These are phyloP conservation scores for Aplosporella prunicola DNA, from an alignment of 2,329 filamentous ascomycete species.

Conservation along the genomic window DNA sequence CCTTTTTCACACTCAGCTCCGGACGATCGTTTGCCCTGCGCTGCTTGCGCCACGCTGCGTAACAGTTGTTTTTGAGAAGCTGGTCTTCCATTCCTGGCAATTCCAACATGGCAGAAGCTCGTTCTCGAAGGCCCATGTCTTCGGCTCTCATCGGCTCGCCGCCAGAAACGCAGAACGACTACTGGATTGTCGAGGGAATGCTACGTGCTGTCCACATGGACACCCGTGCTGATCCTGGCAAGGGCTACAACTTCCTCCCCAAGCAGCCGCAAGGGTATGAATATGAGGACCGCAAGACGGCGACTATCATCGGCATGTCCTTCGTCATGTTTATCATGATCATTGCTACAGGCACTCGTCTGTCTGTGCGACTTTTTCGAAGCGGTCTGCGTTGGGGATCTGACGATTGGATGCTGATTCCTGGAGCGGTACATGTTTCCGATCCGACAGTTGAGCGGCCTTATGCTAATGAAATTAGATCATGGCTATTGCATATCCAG, in stretches of 20 bases:
- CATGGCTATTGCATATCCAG: slow-evolving; percentile 20
- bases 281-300: slow-evolving; percentile 18
- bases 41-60: no score
- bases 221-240: slow-evolving; percentile 15
- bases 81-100: no score
- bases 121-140: no score
- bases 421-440: slow-evolving; percentile 23
- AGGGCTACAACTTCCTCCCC: slow-evolving; percentile 9
- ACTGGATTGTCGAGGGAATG: slow-evolving; percentile 21
- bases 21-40: no score
- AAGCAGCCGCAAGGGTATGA: slow-evolving; percentile 13
- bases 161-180: slow-evolving; percentile 20
- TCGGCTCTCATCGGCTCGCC: slow-evolving; percentile 16
- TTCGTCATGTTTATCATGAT: slow-evolving; percentile 22
- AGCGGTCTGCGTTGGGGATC: slow-evolving; percentile 21
- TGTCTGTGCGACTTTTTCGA: slow-evolving; percentile 19
- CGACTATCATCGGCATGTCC: slow-evolving; percentile 21
- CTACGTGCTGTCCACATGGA: slow-evolving; percentile 15
- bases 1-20: neutral
- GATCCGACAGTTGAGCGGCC: no score
- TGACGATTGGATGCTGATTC: slow-evolving; percentile 26
- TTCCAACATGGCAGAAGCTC: no score
- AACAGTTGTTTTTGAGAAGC: no score
- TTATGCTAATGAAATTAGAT: no score
- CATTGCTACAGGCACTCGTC: slow-evolving; percentile 19